Evolutionary conservation across 208 protist genomes (phyloP).

Genomic region (Crithidia thermophila): DNA sequence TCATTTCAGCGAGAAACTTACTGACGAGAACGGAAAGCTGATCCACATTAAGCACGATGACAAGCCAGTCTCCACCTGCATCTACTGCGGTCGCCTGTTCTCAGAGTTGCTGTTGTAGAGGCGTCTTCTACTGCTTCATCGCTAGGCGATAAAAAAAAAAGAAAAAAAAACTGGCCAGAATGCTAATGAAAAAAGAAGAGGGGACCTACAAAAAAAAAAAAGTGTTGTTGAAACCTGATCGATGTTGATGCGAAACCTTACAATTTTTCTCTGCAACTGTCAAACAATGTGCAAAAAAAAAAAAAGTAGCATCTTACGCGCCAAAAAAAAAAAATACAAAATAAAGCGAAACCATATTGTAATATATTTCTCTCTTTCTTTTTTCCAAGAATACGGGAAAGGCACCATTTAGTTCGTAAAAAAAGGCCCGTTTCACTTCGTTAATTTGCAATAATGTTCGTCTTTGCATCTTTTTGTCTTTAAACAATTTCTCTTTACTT

Average conservation of each 20-base stretch:
- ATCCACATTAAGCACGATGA: slow-evolving; percentile 62
- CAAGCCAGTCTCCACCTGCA: slow-evolving; percentile 46
- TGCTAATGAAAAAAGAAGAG: too few species aligned
- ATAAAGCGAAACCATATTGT: neutral
- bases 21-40: slow-evolving; percentile 47
- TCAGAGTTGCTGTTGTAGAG: slow-evolving; percentile 55
- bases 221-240: too few species aligned
- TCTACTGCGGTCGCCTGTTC: slow-evolving; percentile 75
- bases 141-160: too few species aligned
- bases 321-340: neutral
- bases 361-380: slow-evolving; percentile 5
- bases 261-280: neutral
- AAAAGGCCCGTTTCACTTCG: neutral
- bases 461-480: slow-evolving; percentile 24
- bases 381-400: neutral
- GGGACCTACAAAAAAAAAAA: slow-evolving; percentile 10
- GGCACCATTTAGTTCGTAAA: too few species aligned
- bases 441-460: neutral
- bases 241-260: too few species aligned
- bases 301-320: too few species aligned
- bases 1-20: slow-evolving; percentile 69
- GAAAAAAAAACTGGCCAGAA: too few species aligned
- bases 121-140: neutral
- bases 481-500: slow-evolving; percentile 14
- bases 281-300: neutral